phyloP scores from a whole-genome alignment of 805 yeast genomes.

The Myxozyma mucilagina region DNA sequence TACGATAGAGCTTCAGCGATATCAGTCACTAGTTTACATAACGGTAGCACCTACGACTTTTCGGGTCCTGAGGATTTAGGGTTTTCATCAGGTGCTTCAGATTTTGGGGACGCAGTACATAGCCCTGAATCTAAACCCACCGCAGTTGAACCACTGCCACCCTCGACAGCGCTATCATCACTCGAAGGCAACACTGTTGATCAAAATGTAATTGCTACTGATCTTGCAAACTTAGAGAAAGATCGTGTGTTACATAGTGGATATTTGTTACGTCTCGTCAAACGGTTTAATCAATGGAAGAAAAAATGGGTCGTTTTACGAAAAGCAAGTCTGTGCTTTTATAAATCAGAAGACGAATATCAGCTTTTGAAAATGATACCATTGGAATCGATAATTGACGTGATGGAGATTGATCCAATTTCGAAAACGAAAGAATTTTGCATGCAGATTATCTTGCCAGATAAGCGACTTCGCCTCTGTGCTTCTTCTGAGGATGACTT shows the following conservation, averaged over 20 bases:
- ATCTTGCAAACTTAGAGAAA: constrained; percentile 27
- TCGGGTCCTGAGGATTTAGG: constrained; percentile 29
- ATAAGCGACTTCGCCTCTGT: constrained; percentile 49
- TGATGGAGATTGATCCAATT: constrained; percentile 52
- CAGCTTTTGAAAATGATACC: constrained; percentile 42
- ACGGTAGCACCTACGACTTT: constrained; percentile 18
- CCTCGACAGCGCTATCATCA: not conserved
- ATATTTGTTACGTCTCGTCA: constrained; percentile 44
- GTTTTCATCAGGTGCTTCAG: constrained; percentile 31
- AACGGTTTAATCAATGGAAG: constrained; percentile 52
- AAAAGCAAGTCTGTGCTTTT: constrained; percentile 45
- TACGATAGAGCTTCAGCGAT: not conserved
- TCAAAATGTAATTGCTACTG: constrained; percentile 1
- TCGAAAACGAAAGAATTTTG: constrained; percentile 49
- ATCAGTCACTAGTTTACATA: constrained; percentile 4
- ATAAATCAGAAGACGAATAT: constrained; percentile 40
- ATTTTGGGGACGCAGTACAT: constrained; percentile 11
- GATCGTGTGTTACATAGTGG: constrained; percentile 49
- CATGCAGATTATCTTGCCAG: constrained; percentile 50
- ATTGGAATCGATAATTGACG: constrained; percentile 47
- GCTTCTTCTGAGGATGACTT: constrained; percentile 50
- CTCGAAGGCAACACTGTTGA: not conserved
- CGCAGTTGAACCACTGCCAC: not conserved
- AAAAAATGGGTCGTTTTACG: constrained; percentile 48
- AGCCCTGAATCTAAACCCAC: not conserved